Evolutionary conservation across 2,329 filamentous ascomycete genomes (phyloP).

Genomic region (Sclerotinia borealis): DNA sequence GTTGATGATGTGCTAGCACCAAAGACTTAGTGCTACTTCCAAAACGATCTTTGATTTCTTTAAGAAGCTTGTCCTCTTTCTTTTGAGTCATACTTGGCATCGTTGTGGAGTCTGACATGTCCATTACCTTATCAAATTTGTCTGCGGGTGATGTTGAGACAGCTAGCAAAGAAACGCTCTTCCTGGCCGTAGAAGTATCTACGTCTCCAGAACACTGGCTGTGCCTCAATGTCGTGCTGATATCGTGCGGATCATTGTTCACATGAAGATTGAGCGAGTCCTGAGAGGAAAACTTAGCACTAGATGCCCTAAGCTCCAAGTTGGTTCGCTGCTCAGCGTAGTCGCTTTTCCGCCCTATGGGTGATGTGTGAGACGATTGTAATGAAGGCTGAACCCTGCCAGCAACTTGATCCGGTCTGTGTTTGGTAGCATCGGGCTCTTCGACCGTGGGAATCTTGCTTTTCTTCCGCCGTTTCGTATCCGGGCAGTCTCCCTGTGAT

Average conservation of each 20-base stretch:
- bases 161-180: not conserved
- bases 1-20: not conserved
- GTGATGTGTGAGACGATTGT: not conserved
- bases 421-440: no score
- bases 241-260: constrained; percentile 69
- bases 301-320: constrained; percentile 8
- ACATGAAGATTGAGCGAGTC: constrained; percentile 58
- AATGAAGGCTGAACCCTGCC: not conserved
- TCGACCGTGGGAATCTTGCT: no score
- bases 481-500: not conserved
- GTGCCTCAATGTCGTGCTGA: constrained; percentile 54
- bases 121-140: not conserved
- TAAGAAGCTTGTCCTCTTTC: not conserved
- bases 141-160: not conserved
- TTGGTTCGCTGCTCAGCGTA: not conserved
- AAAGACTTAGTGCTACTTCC: not conserved
- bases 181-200: not conserved
- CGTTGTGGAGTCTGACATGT: not conserved
- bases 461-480: not conserved
- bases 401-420: constrained; percentile 11
- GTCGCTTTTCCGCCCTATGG: not conserved
- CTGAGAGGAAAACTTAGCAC: constrained; percentile 32
- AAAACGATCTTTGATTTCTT: not conserved
- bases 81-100: not conserved
- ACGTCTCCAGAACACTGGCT: constrained; percentile 55